A percentile compares a stretch with the other conserved stretches of the same genome.
phyloP scores from a whole-genome alignment of 257 asterid species.

The Nicotiana sylvestris region DNA sequence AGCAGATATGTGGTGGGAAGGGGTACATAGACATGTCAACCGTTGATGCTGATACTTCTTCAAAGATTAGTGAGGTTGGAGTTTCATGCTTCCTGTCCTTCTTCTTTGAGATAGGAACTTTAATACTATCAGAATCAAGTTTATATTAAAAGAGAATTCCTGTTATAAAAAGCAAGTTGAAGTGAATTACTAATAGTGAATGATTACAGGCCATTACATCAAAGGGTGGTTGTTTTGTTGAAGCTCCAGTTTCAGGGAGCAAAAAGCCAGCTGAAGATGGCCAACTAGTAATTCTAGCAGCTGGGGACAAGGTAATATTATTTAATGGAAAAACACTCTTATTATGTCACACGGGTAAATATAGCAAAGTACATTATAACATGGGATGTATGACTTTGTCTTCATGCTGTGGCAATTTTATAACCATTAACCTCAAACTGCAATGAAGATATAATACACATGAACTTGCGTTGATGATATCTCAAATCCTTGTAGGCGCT shows the following conservation, averaged over 20 bases:
- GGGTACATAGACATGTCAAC: slow-evolving; percentile 98
- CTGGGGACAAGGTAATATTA: slow-evolving; percentile 74
- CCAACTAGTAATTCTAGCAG: slow-evolving; percentile 91
- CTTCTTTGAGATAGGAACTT: background rate
- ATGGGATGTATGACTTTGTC: background rate
- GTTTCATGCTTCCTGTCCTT: background rate
- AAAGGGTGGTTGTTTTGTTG: slow-evolving; percentile 78
- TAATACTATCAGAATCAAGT: background rate
- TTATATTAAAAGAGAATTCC: background rate
- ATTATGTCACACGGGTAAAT: background rate
- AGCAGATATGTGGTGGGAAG: slow-evolving; percentile 70
- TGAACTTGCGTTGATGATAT: slow-evolving; percentile 13
- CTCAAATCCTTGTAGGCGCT: slow-evolving; percentile 39
- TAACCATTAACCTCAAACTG: background rate
- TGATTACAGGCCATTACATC: slow-evolving; percentile 67
- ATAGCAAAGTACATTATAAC: background rate
- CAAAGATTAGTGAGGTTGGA: slow-evolving; percentile 73
- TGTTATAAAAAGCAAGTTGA: background rate
- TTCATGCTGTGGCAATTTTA: background rate
- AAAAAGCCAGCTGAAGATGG: slow-evolving; percentile 99
- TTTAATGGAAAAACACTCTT: background rate
- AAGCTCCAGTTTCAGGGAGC: slow-evolving; percentile 98
- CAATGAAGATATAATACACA: background rate
- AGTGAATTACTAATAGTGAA: slow-evolving; percentile 1
- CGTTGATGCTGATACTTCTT: slow-evolving; percentile 93